These are phyloP conservation scores for Lepraria neglecta DNA, from an alignment of 495 filamentous ascomycete genomes.

Conservation along the genomic window DNA sequence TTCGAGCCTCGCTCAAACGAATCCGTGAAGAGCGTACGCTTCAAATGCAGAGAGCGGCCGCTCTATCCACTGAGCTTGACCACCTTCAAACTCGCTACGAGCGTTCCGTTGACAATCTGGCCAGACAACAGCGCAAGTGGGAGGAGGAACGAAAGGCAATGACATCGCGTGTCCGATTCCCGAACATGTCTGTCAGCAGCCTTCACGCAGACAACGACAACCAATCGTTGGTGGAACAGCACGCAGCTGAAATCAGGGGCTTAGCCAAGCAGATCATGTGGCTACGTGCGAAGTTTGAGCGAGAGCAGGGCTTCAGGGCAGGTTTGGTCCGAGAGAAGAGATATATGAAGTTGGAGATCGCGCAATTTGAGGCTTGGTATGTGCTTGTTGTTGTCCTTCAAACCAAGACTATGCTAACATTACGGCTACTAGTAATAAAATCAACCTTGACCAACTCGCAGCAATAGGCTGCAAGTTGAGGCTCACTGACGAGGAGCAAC, in stretches of 20 bases:
- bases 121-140: slow-evolving; percentile 38
- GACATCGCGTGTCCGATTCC: slow-evolving; percentile 39
- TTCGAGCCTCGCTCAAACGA: slow-evolving; percentile 50
- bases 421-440: slow-evolving; percentile 65
- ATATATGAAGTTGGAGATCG: slow-evolving; percentile 70
- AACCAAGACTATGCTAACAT: slow-evolving; percentile 24
- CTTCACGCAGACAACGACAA: slow-evolving; percentile 28
- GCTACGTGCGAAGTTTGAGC: slow-evolving; percentile 67
- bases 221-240: slow-evolving; percentile 46
- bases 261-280: slow-evolving; percentile 85
- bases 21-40: slow-evolving; percentile 55
- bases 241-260: slow-evolving; percentile 75
- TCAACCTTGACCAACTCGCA: slow-evolving; percentile 75
- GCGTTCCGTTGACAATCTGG: slow-evolving; percentile 43
- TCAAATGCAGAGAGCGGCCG: slow-evolving; percentile 43
- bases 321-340: slow-evolving; percentile 76
- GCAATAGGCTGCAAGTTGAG: slow-evolving; percentile 64
- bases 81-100: slow-evolving; percentile 49
- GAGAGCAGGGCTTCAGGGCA: slow-evolving; percentile 72
- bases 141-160: slow-evolving; percentile 44
- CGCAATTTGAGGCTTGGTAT: slow-evolving; percentile 79
- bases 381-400: slow-evolving; percentile 29
- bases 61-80: slow-evolving; percentile 48
- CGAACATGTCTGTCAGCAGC: slow-evolving; percentile 35
- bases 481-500: slow-evolving; percentile 24